phyloP scores from a whole-genome alignment of 306 rosid genomes.

The Citrullus amarus region DNA sequence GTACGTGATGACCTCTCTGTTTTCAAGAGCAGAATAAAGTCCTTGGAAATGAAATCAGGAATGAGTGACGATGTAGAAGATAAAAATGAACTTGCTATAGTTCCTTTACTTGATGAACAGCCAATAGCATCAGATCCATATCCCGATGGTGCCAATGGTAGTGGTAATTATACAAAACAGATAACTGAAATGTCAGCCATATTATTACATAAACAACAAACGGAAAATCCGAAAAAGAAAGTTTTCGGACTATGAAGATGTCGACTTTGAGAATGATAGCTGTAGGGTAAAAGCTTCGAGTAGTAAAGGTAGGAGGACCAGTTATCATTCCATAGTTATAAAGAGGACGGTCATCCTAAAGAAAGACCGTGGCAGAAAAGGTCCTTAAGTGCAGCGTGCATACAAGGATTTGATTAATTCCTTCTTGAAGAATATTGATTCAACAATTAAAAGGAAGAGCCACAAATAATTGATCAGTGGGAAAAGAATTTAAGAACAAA shows the following conservation, averaged over 20 bases:
- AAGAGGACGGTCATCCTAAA: constrained; percentile 18
- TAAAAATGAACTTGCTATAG: constrained; percentile 35
- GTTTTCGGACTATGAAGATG: constrained; percentile 26
- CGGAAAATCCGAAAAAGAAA: constrained; percentile 28
- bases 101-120: constrained; percentile 33
- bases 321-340: constrained; percentile 13
- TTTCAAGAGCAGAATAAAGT: constrained; percentile 18
- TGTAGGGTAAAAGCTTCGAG: constrained; percentile 28
- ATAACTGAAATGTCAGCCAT: constrained; percentile 16
- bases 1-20: constrained; percentile 14
- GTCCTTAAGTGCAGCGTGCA: constrained; percentile 54
- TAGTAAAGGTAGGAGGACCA: constrained; percentile 18
- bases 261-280: constrained; percentile 28
- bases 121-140: constrained; percentile 18
- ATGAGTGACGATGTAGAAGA: constrained; percentile 13
- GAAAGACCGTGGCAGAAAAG: constrained; percentile 35
- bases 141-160: constrained; percentile 9
- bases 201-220: constrained; percentile 20
- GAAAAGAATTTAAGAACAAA: constrained; percentile 32
- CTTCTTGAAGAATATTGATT: constrained; percentile 51
- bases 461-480: constrained; percentile 63
- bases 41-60: constrained; percentile 17
- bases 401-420: constrained; percentile 68
- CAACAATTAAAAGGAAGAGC: constrained; percentile 31
- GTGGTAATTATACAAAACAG: constrained; percentile 21